phyloP scores from a whole-genome alignment of 371 early-diverging fungal species.

The Lichtheimia hyalospora region DNA sequence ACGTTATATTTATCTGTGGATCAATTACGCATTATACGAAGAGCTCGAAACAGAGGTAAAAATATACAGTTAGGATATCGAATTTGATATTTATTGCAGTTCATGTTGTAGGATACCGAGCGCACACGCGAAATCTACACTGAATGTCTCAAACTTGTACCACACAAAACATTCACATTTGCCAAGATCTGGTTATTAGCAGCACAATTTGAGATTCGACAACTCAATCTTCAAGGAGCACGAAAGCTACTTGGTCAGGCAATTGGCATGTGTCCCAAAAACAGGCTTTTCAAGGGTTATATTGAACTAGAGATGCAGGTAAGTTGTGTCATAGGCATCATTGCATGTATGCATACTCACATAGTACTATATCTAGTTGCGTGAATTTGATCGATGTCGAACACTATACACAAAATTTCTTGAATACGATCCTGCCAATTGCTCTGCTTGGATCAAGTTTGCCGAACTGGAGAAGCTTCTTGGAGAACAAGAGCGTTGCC shows the following conservation, averaged over 20 bases:
- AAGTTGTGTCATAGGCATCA: background rate
- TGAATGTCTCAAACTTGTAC: conserved; percentile 83
- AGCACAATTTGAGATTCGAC: conserved; percentile 91
- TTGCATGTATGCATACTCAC: background rate
- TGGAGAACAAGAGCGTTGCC: conserved; percentile 85
- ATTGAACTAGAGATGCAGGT: conserved; percentile 91
- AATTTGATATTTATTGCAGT: background rate
- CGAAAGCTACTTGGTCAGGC: conserved; percentile 85
- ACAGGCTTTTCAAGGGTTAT: conserved; percentile 90
- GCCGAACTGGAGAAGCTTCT: conserved; percentile 86
- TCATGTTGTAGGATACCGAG: conserved; percentile 62
- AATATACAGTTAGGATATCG: background rate
- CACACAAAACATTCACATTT: conserved; percentile 94
- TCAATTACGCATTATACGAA: conserved; percentile 95
- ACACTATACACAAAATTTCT: conserved; percentile 87
- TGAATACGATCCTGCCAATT: conserved; percentile 82
- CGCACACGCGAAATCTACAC: conserved; percentile 86
- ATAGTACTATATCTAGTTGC: conserved; percentile 46
- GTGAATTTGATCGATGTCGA: conserved; percentile 94
- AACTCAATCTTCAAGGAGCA: conserved; percentile 70
- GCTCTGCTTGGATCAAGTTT: conserved; percentile 94
- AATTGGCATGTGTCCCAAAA: conserved; percentile 83
- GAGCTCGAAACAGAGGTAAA: conserved; percentile 78
- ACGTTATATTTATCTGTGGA: conserved; percentile 97
- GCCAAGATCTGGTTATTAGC: conserved; percentile 94